phyloP scores from a whole-genome alignment of 75 land plant genomes.

The Cryptomeria japonica region DNA sequence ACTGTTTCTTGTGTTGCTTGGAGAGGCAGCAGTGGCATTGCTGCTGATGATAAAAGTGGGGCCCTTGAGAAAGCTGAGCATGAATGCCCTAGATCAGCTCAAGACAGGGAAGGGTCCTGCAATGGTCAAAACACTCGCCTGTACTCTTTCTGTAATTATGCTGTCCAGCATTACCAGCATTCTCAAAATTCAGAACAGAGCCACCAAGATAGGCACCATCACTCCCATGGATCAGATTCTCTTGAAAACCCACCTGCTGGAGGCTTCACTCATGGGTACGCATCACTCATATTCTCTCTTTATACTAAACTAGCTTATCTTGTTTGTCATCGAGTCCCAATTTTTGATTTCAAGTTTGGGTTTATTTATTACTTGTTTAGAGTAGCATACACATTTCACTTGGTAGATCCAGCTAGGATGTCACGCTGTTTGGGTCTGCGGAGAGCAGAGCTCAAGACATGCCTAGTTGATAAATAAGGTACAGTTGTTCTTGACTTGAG shows the following conservation, averaged over 20 bases:
- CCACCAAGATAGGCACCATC: slow-evolving; percentile 12
- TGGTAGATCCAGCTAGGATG: not conserved
- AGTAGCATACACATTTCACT: not conserved
- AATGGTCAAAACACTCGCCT: slow-evolving; percentile 20
- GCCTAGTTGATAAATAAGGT: not conserved
- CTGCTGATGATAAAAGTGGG: slow-evolving; percentile 22
- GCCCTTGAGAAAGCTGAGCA: slow-evolving; percentile 9
- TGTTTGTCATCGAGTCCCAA: not conserved
- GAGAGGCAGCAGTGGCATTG: slow-evolving; percentile 19
- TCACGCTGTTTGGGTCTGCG: not conserved
- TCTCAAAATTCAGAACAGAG: slow-evolving; percentile 17
- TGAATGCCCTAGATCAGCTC: slow-evolving; percentile 13
- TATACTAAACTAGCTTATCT: not conserved
- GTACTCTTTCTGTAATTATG: slow-evolving; percentile 16
- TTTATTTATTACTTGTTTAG: not conserved
- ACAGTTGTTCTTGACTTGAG: not conserved
- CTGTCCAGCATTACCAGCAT: slow-evolving; percentile 21
- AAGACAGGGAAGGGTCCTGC: slow-evolving; percentile 27
- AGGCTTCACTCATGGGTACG: slow-evolving; percentile 33
- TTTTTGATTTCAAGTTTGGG: not conserved
- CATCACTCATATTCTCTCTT: not conserved
- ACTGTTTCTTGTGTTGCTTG: slow-evolving; percentile 12
- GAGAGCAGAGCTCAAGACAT: not conserved
- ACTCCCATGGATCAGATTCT: slow-evolving; percentile 31
- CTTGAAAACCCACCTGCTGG: slow-evolving; percentile 27